Evolutionary conservation across 371 early-diverging fungal genomes (phyloP), one percentile per base, ranked within the genome.

Genomic region (Mortierella sp.): DNA sequence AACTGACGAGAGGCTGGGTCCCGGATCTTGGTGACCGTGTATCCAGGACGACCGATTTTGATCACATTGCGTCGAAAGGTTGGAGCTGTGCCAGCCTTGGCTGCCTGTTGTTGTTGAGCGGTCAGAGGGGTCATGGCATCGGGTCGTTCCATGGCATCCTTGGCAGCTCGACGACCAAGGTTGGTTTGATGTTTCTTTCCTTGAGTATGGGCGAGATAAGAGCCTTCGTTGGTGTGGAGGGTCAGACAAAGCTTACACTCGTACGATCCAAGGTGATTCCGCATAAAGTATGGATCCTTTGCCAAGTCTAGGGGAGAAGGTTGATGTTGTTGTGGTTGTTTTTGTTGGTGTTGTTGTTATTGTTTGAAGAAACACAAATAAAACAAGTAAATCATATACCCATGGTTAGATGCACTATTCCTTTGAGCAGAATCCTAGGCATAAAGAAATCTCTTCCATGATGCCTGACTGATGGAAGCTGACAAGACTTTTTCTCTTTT

Each of bases 181-280:
- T 99, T 99, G 48, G 95, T 93, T 69, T 97, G 97, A 89, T 99
- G 99, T 86, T 99, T 99, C 76, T 98, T 98, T 57, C 98, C 99
- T 83, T 99, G 99, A 5, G 99, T 99, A 71, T 99, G 99, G 4
- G 97, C 96, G 37, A 99, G 84, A 82, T 99, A 99, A 7, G 94
- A 93, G 0, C 98, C 99, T 81, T 99, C 99, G 80, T 96, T 98
- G 62, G 90, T 95, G 83, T 98, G 98, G 7, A 97, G 86, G 15
- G 98, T 98, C 45, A 97, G 84, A 83, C 96, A 96, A 23, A 99
- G 91, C 84, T 97, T 97, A 87, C 98, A 99, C 80, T 98, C 99
- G 84, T 96, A 98, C 1, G 97, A 94, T 18, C 99, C 99, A 55
- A 98, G 84, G 79, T 99, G 99, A 84, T 99, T 99, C 81, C 94